A percentile compares a stretch with the other conserved stretches of the same genome.
phyloP scores from a whole-genome alignment of 192 early-diverging fungal species.

The Coemansia sp. region DNA sequence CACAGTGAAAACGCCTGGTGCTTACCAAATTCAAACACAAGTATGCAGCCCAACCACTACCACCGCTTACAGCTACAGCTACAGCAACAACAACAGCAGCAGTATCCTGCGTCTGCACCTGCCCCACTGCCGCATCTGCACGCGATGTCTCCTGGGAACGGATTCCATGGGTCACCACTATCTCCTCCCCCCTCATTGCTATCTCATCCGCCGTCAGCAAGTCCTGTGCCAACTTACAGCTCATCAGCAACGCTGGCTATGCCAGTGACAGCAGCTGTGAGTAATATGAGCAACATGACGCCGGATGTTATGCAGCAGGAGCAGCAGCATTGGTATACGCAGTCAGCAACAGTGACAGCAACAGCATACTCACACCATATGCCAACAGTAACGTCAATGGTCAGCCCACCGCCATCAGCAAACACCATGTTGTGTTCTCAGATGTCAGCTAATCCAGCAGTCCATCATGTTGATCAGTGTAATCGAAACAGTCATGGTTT shows the following conservation, averaged over 20 bases:
- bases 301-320: not conserved
- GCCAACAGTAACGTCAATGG: not conserved
- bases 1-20: not conserved
- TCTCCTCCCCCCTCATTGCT: too few relatives aligned
- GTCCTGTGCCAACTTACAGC: not conserved
- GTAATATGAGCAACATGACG: not conserved
- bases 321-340: constrained; percentile 1
- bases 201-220: not conserved
- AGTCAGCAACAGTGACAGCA: not conserved
- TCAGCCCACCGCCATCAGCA: not conserved
- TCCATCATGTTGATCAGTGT: not conserved
- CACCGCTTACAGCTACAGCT: constrained; percentile 1
- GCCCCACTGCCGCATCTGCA: not conserved
- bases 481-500: not conserved
- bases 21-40: constrained; percentile 1
- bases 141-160: constrained; percentile 1
- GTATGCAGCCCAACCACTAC: constrained; percentile 3
- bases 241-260: not conserved
- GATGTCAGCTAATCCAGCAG: not conserved
- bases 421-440: too few relatives aligned
- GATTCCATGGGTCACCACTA: too few relatives aligned
- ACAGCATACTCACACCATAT: not conserved
- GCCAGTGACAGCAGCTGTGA: not conserved
- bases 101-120: not conserved
- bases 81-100: constrained; percentile 7